These are phyloP conservation scores for Russula abietina DNA, from an alignment of 768 basidiomycete genomes.

Conservation along the genomic window DNA sequence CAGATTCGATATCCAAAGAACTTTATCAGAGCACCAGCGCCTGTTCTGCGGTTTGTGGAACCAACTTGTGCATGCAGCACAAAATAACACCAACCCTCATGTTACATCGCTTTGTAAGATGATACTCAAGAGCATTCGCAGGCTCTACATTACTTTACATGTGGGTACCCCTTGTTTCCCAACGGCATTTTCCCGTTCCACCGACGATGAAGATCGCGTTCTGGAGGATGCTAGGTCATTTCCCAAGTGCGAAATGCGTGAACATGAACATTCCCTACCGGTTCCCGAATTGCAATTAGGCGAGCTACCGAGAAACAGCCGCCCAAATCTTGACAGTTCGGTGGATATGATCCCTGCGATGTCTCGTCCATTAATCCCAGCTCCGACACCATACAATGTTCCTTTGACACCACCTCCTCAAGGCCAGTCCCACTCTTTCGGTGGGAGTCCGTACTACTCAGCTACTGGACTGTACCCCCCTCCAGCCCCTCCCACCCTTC, in stretches of 20 bases:
- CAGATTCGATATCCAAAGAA: neutral
- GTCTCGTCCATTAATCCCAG: too few relatives aligned
- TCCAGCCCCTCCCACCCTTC: too few relatives aligned
- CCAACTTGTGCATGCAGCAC: neutral
- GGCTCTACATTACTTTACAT: slow-evolving; percentile 1
- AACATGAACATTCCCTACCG: neutral
- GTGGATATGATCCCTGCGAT: too few relatives aligned
- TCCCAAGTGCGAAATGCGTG: neutral
- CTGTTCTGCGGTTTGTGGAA: slow-evolving; percentile 7
- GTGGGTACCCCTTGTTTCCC: too few relatives aligned
- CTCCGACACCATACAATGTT: too few relatives aligned
- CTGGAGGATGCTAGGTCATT: neutral
- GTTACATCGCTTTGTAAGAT: neutral
- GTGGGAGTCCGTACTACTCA: too few relatives aligned
- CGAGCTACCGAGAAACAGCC: neutral
- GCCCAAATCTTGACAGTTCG: too few relatives aligned
- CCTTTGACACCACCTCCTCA: too few relatives aligned
- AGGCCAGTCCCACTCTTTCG: too few relatives aligned
- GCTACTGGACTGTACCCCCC: too few relatives aligned
- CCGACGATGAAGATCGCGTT: neutral
- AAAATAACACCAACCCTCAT: neutral
- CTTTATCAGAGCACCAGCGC: neutral
- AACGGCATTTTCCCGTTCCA: neutral
- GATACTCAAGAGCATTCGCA: slow-evolving; percentile 8
- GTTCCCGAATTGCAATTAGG: neutral